Percentiles rank a stretch among this genome's conserved stretches.
phyloP scores from a whole-genome alignment of 306 rosid species.

The Acacia acuminata region DNA sequence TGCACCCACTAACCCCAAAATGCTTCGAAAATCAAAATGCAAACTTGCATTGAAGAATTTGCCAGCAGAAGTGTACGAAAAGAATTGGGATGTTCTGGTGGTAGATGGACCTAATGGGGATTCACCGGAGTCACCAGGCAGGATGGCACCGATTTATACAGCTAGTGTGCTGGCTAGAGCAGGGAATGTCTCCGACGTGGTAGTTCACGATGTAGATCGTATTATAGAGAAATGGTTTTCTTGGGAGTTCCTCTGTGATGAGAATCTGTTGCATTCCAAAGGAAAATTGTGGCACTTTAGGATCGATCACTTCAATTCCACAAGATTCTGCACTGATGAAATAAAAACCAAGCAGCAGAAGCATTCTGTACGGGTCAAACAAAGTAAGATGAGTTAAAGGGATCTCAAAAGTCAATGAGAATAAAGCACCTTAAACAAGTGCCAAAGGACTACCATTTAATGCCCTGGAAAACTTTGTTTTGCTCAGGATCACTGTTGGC shows the following conservation, averaged over 20 bases:
- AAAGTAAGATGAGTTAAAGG: neutral
- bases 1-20: constrained; percentile 44
- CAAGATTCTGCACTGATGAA: constrained; percentile 61
- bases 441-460: neutral
- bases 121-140: constrained; percentile 69
- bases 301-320: constrained; percentile 54
- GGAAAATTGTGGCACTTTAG: constrained; percentile 83
- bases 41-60: constrained; percentile 68
- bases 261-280: constrained; percentile 76
- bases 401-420: constrained; percentile 2
- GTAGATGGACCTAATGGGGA: constrained; percentile 84
- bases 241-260: constrained; percentile 89
- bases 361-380: neutral
- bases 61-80: constrained; percentile 68
- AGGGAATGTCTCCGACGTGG: constrained; percentile 59
- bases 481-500: neutral
- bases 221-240: constrained; percentile 92
- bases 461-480: neutral
- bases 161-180: constrained; percentile 75
- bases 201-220: constrained; percentile 78
- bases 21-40: constrained; percentile 67
- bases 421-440: neutral
- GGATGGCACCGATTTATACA: constrained; percentile 80
- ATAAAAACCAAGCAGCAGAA: constrained; percentile 27
- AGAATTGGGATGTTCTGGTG: constrained; percentile 74